Percentiles rank a stretch among this genome's conserved stretches.
phyloP scores from a whole-genome alignment of 2,329 filamentous ascomycete species.

The Beauveria sp. region DNA sequence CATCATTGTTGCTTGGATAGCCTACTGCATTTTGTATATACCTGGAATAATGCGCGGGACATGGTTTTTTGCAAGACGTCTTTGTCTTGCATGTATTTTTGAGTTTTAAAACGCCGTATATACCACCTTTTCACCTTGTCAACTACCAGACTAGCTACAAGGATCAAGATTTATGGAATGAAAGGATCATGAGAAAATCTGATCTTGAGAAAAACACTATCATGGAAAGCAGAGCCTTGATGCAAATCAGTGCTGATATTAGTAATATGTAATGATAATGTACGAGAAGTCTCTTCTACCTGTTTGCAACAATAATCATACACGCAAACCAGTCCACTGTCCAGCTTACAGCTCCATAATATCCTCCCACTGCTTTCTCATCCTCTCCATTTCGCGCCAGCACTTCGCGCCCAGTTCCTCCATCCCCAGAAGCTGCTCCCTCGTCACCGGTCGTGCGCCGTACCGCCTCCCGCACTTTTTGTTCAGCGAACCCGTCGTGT shows the following conservation, averaged over 20 bases:
- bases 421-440: slow-evolving; percentile 53
- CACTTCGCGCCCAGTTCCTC: slow-evolving; percentile 51
- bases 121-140: not conserved
- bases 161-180: not conserved
- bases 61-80: not conserved
- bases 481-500: slow-evolving; percentile 37
- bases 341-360: slow-evolving; percentile 18
- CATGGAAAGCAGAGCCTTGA: not conserved
- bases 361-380: slow-evolving; percentile 61
- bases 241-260: not conserved
- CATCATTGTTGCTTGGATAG: not conserved
- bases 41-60: not conserved
- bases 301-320: too few species aligned
- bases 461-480: slow-evolving; percentile 51
- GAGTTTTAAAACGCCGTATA: not conserved
- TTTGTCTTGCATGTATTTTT: not conserved
- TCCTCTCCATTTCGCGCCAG: slow-evolving; percentile 65
- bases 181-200: not conserved
- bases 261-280: not conserved
- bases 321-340: not conserved
- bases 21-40: not conserved
- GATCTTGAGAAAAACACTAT: not conserved
- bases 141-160: not conserved
- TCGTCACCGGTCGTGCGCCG: slow-evolving; percentile 49
- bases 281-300: not conserved